These are phyloP conservation scores for Chlamydomonas sphaeroides DNA, from an alignment of 139 green algal genomes.

Conservation along the genomic window DNA sequence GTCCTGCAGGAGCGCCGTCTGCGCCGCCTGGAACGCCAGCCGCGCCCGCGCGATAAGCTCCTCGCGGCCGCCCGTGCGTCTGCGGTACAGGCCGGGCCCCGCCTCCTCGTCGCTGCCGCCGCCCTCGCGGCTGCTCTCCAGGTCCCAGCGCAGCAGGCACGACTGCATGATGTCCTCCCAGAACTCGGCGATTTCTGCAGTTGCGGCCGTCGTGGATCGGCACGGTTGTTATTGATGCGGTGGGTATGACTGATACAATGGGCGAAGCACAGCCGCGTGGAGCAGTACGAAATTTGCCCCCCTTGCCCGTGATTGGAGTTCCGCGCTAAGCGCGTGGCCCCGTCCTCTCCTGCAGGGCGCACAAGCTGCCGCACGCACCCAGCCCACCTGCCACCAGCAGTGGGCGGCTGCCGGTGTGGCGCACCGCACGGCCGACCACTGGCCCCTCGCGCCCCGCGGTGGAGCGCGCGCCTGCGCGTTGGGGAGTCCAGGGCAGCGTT, in stretches of 20 bases:
- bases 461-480: conserved; percentile 25
- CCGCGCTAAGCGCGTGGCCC: no score
- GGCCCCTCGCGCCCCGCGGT: conserved; percentile 44
- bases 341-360: no score
- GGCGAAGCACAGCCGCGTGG: no score
- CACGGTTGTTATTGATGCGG: no score
- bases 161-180: conserved; percentile 19
- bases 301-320: no score
- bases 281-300: no score
- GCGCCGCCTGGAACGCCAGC: not conserved
- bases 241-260: no score
- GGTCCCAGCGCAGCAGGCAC: conserved; percentile 40
- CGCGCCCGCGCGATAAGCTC: not conserved
- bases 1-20: not conserved
- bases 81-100: not conserved
- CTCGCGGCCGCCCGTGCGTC: not conserved
- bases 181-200: conserved; percentile 22
- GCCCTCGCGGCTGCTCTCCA: not conserved
- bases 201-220: no score
- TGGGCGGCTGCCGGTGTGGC: conserved; percentile 36
- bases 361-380: no score
- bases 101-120: not conserved
- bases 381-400: no score
- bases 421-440: conserved; percentile 45
- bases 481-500: no score